phyloP scores from a whole-genome alignment of 2,329 filamentous ascomycete genomes.

The Calonectria henricotiae region DNA sequence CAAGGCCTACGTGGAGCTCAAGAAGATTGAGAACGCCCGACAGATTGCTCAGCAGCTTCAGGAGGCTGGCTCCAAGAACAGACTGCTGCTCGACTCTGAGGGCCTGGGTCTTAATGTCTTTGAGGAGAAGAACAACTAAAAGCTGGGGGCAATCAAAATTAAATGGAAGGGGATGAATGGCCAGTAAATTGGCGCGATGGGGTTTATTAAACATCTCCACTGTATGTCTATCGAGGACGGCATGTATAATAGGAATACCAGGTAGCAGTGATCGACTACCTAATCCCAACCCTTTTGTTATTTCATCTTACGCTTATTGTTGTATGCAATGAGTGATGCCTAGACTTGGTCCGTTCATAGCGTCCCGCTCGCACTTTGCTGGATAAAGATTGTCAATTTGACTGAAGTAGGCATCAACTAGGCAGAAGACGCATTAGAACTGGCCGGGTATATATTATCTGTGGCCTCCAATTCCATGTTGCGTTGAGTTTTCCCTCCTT shows the following conservation, averaged over 20 bases:
- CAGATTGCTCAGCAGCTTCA: conserved; percentile 91
- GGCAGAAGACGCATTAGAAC: not conserved
- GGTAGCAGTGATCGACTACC: conserved; percentile 47
- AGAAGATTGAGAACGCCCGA: conserved; percentile 97
- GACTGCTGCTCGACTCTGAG: conserved; percentile 92
- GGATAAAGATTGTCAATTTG: not conserved
- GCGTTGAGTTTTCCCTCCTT: not conserved
- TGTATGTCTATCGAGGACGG: conserved; percentile 60
- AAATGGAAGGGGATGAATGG: not conserved
- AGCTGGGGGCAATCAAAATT: conserved; percentile 14
- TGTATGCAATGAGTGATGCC: not conserved
- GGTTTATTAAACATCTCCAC: conserved; percentile 62
- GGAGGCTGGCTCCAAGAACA: conserved; percentile 89
- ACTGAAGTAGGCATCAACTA: not conserved
- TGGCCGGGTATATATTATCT: not conserved
- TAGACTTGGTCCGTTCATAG: conserved; percentile 15
- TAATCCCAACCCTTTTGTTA: conserved; percentile 47
- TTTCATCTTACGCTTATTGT: not conserved
- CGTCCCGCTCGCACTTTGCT: not conserved
- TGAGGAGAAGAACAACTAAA: conserved; percentile 62
- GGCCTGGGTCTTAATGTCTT: conserved; percentile 93
- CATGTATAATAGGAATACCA: conserved; percentile 54
- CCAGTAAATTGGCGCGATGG: conserved; percentile 33
- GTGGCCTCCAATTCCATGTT: no score
- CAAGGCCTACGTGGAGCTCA: conserved; percentile 95